These are phyloP conservation scores for Hypoxylon sp. DNA, from an alignment of 2,329 filamentous ascomycete genomes.

Conservation along the genomic window DNA sequence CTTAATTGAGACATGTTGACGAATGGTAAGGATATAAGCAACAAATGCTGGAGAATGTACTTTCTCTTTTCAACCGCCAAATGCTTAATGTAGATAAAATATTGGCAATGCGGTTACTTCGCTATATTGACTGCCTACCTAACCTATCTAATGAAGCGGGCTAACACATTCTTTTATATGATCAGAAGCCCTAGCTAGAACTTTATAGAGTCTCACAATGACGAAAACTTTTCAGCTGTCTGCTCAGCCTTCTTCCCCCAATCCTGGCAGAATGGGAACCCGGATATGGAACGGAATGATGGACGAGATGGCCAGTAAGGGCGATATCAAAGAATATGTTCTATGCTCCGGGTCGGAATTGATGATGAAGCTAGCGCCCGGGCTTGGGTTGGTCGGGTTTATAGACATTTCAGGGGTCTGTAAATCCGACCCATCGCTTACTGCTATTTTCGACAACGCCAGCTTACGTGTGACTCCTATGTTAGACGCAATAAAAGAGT, in stretches of 20 bases:
- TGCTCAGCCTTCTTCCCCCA: not conserved
- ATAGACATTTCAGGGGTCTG: constrained; percentile 7
- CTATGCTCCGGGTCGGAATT: not conserved
- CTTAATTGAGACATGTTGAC: constrained; percentile 15
- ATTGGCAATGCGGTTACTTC: not conserved
- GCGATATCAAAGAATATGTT: not conserved
- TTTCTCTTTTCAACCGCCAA: not conserved
- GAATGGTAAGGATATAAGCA: not conserved
- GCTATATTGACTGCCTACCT: not conserved
- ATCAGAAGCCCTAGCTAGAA: not conserved
- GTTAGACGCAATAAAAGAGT: not conserved
- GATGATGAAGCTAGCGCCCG: not conserved
- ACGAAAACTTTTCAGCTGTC: not conserved
- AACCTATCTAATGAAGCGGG: not conserved
- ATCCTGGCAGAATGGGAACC: not conserved
- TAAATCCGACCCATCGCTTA: constrained; percentile 20
- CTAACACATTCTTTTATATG: not conserved
- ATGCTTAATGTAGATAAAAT: not conserved
- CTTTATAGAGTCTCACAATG: not conserved
- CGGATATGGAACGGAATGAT: not conserved
- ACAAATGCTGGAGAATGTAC: no score
- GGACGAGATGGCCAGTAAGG: not conserved
- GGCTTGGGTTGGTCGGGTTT: constrained; percentile 13
- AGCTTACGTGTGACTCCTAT: not conserved
- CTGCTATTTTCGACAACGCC: constrained; percentile 1